Base-by-base conservation (phyloP, 1,284 basidiomycete species). In the Jaminaea rosea region DNA sequence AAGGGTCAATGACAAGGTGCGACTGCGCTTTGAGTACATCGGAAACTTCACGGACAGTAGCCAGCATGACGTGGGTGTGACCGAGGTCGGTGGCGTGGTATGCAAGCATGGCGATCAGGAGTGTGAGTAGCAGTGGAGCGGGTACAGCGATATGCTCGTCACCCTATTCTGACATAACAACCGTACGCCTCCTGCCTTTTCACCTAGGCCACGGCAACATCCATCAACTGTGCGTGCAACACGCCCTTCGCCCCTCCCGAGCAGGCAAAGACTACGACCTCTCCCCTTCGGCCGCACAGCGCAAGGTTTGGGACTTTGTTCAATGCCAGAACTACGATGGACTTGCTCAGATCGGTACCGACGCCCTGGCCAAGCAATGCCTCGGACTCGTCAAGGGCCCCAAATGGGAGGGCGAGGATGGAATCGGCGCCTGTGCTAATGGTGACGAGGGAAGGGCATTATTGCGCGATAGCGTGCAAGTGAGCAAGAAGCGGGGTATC, bases 151-250 rank as follows among this genome's bases (percentile, higher is more conserved):
- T 6, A 10, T 10, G 4, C 10, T 3, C 9, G n/a, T 36, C n/a
- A 36, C n/a, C n/a, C n/a, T n/a, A n/a, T n/a, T 21, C 34, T 4
- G 4, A 4, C 34, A n/a, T 36, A 15, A 36, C 9, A 36, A n/a
- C n/a, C 21, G n/a, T 36, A 15, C 10, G n/a, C 4, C 34, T 17
- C 39, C 13, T 23, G 17, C 24, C 15, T 23, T 23, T 4, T 42
- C 39, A n/a, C n/a, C n/a, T n/a, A 42, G 39, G 39, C 34, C 53
- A 48, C 21, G 65, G 60, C 26, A 63, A 67, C 45, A 46, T 67
- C 15, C 65, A 67, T 21, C 62, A 67, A 53, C 62, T 67, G 13
- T 67, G 65, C 51, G 56, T 67, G 1, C 55, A 59, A 37, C 49
- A 58, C 23, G 57, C 57, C 6, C 65, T 67, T 48, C 46, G 58